Percentiles rank a stretch among this genome's conserved stretches.
Conservation (phyloP, 805 yeast species). For the Kodamaea kaohsiungensis region DNA sequence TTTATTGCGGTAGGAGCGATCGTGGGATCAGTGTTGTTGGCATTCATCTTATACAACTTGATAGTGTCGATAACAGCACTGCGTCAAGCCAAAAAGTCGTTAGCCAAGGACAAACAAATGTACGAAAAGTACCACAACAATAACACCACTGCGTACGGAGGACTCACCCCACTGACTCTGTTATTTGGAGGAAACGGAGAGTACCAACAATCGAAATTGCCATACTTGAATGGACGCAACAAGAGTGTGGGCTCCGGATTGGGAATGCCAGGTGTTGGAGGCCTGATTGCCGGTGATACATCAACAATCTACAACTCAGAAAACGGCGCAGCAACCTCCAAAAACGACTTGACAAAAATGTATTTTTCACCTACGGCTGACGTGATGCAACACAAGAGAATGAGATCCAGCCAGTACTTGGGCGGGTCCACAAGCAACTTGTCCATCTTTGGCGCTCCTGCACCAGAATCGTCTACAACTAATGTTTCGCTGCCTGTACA, state of each 20-base stretch:
- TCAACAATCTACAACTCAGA: conserved; percentile 37
- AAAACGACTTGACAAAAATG: conserved; percentile 48
- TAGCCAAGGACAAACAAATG: conserved; percentile 30
- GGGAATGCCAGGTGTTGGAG: conserved; percentile 17
- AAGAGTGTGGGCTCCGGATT: conserved; percentile 21
- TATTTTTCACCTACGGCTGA: conserved; percentile 83
- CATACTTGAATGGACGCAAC: conserved; percentile 28
- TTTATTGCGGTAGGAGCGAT: conserved; percentile 79
- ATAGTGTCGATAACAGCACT: conserved; percentile 50
- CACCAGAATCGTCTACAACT: neutral
- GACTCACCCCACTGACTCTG: conserved; percentile 20
- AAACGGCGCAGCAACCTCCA: conserved; percentile 30
- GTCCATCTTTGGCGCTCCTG: conserved; percentile 10
- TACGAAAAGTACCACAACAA: conserved; percentile 35
- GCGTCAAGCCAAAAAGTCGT: conserved; percentile 50
- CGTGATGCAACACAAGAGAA: conserved; percentile 53
- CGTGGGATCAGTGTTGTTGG: conserved; percentile 58
- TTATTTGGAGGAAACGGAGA: conserved; percentile 13
- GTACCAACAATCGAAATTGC: conserved; percentile 33
- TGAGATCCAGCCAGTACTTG: conserved; percentile 22
- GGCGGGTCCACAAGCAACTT: conserved; percentile 15
- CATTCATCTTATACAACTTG: conserved; percentile 53
- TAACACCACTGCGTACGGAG: conserved; percentile 32
- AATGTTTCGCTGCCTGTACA: conserved; percentile 15
- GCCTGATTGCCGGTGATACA: conserved; percentile 31